Evolutionary conservation across 495 filamentous ascomycete genomes (phyloP).

Genomic region (Tuber aestivum): DNA sequence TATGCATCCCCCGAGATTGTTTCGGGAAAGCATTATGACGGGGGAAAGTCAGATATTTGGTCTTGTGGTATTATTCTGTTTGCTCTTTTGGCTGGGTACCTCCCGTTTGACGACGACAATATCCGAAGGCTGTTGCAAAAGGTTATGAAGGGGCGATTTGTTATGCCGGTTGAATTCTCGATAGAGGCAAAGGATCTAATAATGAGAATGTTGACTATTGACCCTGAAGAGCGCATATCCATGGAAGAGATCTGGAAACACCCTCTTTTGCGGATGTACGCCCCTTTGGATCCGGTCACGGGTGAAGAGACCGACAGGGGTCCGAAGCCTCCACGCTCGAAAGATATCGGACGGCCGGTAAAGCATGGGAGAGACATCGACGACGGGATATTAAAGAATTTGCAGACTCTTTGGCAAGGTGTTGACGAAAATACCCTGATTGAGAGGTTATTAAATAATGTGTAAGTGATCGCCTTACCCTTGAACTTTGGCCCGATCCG

Average conservation of each 20-base stretch:
- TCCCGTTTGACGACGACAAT: slow-evolving; percentile 74
- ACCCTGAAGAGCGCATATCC: slow-evolving; percentile 68
- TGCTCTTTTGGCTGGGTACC: slow-evolving; percentile 66
- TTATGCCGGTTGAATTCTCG: slow-evolving; percentile 62
- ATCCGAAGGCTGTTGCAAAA: slow-evolving; percentile 55
- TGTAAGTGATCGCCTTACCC: slow-evolving; percentile 52
- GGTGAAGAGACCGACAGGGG: slow-evolving; percentile 31
- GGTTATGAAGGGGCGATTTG: slow-evolving; percentile 65
- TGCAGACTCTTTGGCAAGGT: slow-evolving; percentile 82
- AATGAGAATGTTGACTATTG: slow-evolving; percentile 61
- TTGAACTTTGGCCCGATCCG: slow-evolving; percentile 12
- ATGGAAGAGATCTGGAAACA: slow-evolving; percentile 78
- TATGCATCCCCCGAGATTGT: slow-evolving; percentile 93
- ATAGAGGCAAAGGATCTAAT: slow-evolving; percentile 74
- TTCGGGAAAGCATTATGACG: slow-evolving; percentile 63
- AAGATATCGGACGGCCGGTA: slow-evolving; percentile 54
- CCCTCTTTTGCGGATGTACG: slow-evolving; percentile 72
- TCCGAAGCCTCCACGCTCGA: slow-evolving; percentile 48
- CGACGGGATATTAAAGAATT: slow-evolving; percentile 68
- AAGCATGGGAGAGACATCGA: slow-evolving; percentile 59
- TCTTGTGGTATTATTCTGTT: slow-evolving; percentile 88
- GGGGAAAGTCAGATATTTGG: slow-evolving; percentile 84
- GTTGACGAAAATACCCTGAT: slow-evolving; percentile 66
- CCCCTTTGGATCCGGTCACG: slow-evolving; percentile 43
- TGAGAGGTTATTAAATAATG: slow-evolving; percentile 57